phyloP scores from a whole-genome alignment of 140 eudicot genomes.

The Erigeron philadelphicus region DNA sequence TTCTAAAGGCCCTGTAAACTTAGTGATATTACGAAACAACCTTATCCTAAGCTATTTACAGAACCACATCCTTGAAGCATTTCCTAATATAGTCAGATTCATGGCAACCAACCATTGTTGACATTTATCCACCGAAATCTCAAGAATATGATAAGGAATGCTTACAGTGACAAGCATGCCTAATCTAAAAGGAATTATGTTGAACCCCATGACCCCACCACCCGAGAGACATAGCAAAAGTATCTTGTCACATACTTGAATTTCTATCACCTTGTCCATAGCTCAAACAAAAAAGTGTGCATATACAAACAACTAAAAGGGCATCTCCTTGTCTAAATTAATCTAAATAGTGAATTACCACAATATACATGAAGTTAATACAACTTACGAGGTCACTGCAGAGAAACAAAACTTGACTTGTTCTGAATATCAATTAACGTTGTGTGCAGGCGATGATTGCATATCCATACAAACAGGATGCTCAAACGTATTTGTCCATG shows the following conservation, averaged over 20 bases:
- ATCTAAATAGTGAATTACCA: no score
- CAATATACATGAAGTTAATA: background rate
- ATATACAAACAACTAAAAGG: background rate
- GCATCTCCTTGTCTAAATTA: no score
- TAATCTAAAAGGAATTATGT: slow-evolving; percentile 18
- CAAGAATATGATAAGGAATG: background rate
- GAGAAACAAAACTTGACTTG: background rate
- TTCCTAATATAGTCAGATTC: background rate
- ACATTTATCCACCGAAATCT: slow-evolving; percentile 20
- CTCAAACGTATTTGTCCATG: slow-evolving; percentile 67
- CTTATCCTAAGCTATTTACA: slow-evolving; percentile 23
- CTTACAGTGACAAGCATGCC: background rate
- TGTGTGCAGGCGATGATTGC: slow-evolving; percentile 86
- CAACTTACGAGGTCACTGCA: slow-evolving; percentile 8
- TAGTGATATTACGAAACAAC: slow-evolving; percentile 15
- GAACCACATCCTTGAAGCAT: slow-evolving; percentile 15
- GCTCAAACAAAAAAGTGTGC: slow-evolving; percentile 13
- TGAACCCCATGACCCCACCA: slow-evolving; percentile 13
- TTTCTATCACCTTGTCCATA: slow-evolving; percentile 21
- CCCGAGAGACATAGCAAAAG: slow-evolving; percentile 15
- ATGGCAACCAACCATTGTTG: slow-evolving; percentile 22
- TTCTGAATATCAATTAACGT: background rate
- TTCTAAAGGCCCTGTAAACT: no score
- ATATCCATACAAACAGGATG: slow-evolving; percentile 98
- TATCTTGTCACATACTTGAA: slow-evolving; percentile 14